A percentile compares a stretch with the other conserved stretches of the same genome.
phyloP scores from a whole-genome alignment of 1,139 yeast species.

The Sugiyamaella castrensis region DNA sequence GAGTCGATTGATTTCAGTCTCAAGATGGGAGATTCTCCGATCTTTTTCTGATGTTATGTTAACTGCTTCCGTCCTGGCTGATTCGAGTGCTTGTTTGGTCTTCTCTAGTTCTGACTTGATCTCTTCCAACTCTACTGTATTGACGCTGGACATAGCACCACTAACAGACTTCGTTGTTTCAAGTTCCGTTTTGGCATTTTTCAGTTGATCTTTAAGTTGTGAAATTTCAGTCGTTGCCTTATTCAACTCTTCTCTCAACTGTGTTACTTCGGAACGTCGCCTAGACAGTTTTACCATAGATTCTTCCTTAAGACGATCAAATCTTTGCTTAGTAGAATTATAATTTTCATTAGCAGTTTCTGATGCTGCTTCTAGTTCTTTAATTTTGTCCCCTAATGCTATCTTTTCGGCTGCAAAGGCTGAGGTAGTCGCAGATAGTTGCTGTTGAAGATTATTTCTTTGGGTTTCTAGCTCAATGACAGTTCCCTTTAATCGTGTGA shows the following conservation, averaged over 20 bases:
- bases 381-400: slow-evolving; percentile 10
- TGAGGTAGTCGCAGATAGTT: not conserved
- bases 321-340: slow-evolving; percentile 21
- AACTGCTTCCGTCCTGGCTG: slow-evolving; percentile 29
- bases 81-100: slow-evolving; percentile 30
- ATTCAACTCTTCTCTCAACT: slow-evolving; percentile 25
- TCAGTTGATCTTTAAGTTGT: slow-evolving; percentile 25
- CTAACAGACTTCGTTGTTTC: slow-evolving; percentile 20
- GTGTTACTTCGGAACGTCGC: slow-evolving; percentile 26
- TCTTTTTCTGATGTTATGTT: slow-evolving; percentile 24
- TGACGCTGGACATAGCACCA: slow-evolving; percentile 13
- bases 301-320: slow-evolving; percentile 30
- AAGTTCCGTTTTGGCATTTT: slow-evolving; percentile 20
- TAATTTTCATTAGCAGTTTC: slow-evolving; percentile 12
- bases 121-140: slow-evolving; percentile 23
- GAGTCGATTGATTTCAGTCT: slow-evolving; percentile 27
- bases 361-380: slow-evolving; percentile 13
- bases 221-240: slow-evolving; percentile 20
- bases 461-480: slow-evolving; percentile 17
- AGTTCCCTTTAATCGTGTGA: slow-evolving; percentile 33
- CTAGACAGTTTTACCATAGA: slow-evolving; percentile 33
- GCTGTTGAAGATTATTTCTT: slow-evolving; percentile 3
- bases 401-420: not conserved
- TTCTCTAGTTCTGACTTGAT: slow-evolving; percentile 27
- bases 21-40: slow-evolving; percentile 29